phyloP scores from a whole-genome alignment of 176 grass and related monocot genomes.

The Dactylis glomerata region DNA sequence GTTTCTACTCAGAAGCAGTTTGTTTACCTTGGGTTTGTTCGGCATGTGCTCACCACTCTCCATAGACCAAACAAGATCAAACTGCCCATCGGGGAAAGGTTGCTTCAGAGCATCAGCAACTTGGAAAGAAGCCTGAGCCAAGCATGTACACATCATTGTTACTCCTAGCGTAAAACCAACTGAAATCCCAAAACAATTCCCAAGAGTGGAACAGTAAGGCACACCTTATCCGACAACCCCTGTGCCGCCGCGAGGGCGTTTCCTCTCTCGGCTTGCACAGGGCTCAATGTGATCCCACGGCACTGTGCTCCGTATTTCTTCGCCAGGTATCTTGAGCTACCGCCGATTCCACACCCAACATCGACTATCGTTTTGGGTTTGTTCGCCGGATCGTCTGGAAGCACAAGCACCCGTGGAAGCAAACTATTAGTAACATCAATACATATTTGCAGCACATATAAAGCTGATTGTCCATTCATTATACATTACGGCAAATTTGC shows the following conservation, averaged over 20 bases:
- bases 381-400: conserved; percentile 56
- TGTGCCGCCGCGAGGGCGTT: conserved; percentile 49
- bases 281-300: conserved; percentile 77
- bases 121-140: conserved; percentile 70
- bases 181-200: background rate
- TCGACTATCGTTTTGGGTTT: conserved; percentile 73
- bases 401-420: background rate
- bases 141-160: background rate
- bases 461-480: background rate
- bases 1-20: background rate
- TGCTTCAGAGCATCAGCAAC: conserved; percentile 93
- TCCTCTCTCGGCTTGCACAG: conserved; percentile 86
- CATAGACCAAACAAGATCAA: conserved; percentile 98
- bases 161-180: background rate
- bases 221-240: conserved; percentile 72
- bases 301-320: conserved; percentile 80
- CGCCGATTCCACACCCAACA: conserved; percentile 89
- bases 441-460: background rate
- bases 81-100: conserved; percentile 81
- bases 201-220: background rate
- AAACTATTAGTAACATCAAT: background rate
- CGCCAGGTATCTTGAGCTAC: conserved; percentile 91
- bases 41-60: conserved; percentile 98
- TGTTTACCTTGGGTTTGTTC: conserved; percentile 75
- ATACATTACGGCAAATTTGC: background rate